Evolutionary conservation across 2,329 filamentous ascomycete genomes (phyloP), one percentile per base, ranked within the genome.

Genomic region (Pseudocercospora vitis): DNA sequence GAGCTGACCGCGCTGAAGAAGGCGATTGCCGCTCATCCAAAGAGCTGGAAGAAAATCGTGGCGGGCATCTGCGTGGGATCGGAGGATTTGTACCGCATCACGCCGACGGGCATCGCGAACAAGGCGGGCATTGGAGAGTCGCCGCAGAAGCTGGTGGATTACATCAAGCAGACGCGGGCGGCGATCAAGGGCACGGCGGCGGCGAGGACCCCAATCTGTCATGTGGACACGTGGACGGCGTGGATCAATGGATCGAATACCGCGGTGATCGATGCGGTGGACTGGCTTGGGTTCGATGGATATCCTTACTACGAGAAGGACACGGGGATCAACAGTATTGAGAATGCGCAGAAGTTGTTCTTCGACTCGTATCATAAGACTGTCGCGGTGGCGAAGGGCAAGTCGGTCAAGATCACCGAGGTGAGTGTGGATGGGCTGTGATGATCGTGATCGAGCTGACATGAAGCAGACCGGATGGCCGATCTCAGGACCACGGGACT

Each of bases 61-160:
- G 86, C 84, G 52, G 91, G 89, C 70, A 92, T 95, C 73, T 91
- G 89, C 0, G 83, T 95, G 49, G 91, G 91, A 58, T 88, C 81
- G 61, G 91, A 96, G 78, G 91, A 96, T 70, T 80, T 77, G 18
- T 78, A 78, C 66, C 62, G 89, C 66, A 81, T 80, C 72, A 88
- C 88, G 0, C 80, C 82, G 11, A 85, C 79, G 7, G 89, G 88
- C 52, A 80, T 85, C 56, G 72, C 76, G 47, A 83, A 83, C 67
- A 73, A 82, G 1, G 81, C 83, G 31, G 82, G 84, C 52, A 70
- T 80, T 35, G 90, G 90, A 59, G 76, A 81, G 32, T 71, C 79
- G 47, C 86, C 89, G 8, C 74, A 78, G 32, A 77, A 76, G 8
- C 75, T 95, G 32, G 79, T 83, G 65, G 71, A 74, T 55, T 94